These are phyloP conservation scores for Guyanaporus albipodus DNA, from an alignment of 768 basidiomycete genomes.

Conservation along the genomic window DNA sequence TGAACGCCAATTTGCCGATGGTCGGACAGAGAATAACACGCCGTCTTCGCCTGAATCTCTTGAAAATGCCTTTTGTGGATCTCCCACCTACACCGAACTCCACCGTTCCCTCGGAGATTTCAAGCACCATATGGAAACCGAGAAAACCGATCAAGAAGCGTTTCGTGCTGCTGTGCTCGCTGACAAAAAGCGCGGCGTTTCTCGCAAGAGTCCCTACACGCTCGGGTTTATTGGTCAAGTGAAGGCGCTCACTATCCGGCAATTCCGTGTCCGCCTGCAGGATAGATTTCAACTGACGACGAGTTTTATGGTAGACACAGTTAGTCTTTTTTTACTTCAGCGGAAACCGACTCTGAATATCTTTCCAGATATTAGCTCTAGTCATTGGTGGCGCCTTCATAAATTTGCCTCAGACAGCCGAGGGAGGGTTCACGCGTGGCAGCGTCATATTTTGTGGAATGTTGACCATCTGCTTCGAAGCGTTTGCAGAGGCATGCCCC, in stretches of 20 bases:
- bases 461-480: conserved; percentile 64
- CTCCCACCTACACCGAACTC: conserved; percentile 43
- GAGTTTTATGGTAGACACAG: conserved; percentile 57
- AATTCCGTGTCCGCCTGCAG: conserved; percentile 71
- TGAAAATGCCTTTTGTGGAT: conserved; percentile 56
- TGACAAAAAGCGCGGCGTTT: conserved; percentile 76
- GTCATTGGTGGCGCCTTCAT: conserved; percentile 74
- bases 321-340: conserved; percentile 32
- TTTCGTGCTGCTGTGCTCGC: conserved; percentile 73
- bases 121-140: conserved; percentile 51
- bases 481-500: conserved; percentile 59
- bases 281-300: conserved; percentile 76
- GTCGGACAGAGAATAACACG: conserved; percentile 51
- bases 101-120: conserved; percentile 51
- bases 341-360: background rate
- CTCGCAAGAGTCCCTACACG: conserved; percentile 78
- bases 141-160: conserved; percentile 64
- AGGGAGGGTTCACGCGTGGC: conserved; percentile 85
- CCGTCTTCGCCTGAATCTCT: conserved; percentile 64
- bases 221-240: conserved; percentile 76
- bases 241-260: conserved; percentile 60
- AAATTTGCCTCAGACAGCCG: conserved; percentile 65
- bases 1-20: conserved; percentile 74
- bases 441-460: conserved; percentile 73
- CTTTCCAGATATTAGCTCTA: conserved; percentile 33